Base-by-base conservation (phyloP, 129 eudicot genomes). In the Chrysanthemum lavandulifolium region DNA sequence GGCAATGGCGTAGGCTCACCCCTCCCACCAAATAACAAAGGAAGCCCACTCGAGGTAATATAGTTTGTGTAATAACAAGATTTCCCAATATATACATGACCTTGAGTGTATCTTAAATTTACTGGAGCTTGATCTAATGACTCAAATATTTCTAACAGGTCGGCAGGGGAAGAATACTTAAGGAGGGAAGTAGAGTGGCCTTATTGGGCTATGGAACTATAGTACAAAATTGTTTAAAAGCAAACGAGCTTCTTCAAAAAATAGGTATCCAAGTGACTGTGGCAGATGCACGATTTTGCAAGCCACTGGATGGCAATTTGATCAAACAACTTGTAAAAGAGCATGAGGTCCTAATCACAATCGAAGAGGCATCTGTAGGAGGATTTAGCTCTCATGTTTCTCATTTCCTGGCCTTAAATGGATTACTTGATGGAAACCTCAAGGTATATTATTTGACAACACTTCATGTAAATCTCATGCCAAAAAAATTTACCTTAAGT, bases 281-380 rank as follows among this genome's bases (percentile, higher is more conserved):
- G 64, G 93, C 86, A 1, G 87, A 87, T 65, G 93, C 93, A 1
- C 73, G 93, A 61, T 84, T 87, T 15, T 87, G 89, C 81, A 87
- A 87, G 82, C 93, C 93, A 0, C 86, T 87, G 10, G 89, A 84
- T 65, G 93, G 87, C 48, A 67, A 82, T 51, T 65, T 87, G 76
- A 82, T 87, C 15, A 69, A 61, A 68, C 58, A 72, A 59, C 65
- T 87, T 65, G 93, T 73, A 49, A 79, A 78, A 23, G 89, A 87
- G 23, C 89, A 87, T 19, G 94, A 87, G 78, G 62, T 84, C 40
- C 80, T 87, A 4, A 61, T 87, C 72, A 87, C 94, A 6, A 65
- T 82, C 1, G 94, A 87, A 68, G 94, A 87, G 78, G 94, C 87
- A 65, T 82, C 94, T 53, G 80, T 87, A 15, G 93, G 93, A 71